phyloP scores from a whole-genome alignment of 495 filamentous ascomycete genomes.

The Hypoxylon intermedium region DNA sequence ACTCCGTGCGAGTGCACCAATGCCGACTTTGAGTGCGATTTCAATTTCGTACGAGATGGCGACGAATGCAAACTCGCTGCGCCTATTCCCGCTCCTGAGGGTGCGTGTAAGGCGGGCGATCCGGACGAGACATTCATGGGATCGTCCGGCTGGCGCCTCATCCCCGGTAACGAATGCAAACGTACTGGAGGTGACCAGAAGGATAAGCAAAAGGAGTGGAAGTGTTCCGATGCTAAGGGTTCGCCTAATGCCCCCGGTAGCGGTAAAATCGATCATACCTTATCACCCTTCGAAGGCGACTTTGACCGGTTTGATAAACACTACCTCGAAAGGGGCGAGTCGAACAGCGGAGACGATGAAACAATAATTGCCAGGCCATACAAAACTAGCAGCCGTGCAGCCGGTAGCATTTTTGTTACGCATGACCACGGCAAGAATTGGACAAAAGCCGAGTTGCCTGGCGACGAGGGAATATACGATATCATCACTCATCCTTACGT shows the following conservation, averaged over 20 bases:
- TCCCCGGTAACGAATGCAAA: constrained; percentile 88
- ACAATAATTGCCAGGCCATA: constrained; percentile 82
- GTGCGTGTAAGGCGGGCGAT: constrained; percentile 67
- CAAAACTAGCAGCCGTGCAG: constrained; percentile 35
- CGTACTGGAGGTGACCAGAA: constrained; percentile 61
- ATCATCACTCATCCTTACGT: constrained; percentile 79
- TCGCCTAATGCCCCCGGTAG: constrained; percentile 54
- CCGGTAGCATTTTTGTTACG: constrained; percentile 68
- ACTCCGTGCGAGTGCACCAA: constrained; percentile 79
- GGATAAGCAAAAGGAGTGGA: constrained; percentile 65
- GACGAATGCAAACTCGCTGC: constrained; percentile 64
- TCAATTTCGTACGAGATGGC: constrained; percentile 74
- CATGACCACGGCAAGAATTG: constrained; percentile 88
- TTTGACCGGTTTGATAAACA: constrained; percentile 66
- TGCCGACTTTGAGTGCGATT: constrained; percentile 92
- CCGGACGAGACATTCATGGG: constrained; percentile 75
- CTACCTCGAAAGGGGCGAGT: constrained; percentile 82
- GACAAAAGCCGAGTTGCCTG: constrained; percentile 61
- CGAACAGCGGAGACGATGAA: constrained; percentile 71
- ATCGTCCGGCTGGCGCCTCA: constrained; percentile 87
- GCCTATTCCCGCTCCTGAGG: constrained; percentile 63
- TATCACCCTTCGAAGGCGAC: constrained; percentile 64
- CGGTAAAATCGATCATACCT: constrained; percentile 65
- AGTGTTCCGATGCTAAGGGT: constrained; percentile 55
- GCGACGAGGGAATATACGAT: constrained; percentile 66